Evolutionary conservation across 1,284 basidiomycete genomes (phyloP), one percentile per base, ranked within the genome.

Genomic region (Schizopora paradoxa): DNA sequence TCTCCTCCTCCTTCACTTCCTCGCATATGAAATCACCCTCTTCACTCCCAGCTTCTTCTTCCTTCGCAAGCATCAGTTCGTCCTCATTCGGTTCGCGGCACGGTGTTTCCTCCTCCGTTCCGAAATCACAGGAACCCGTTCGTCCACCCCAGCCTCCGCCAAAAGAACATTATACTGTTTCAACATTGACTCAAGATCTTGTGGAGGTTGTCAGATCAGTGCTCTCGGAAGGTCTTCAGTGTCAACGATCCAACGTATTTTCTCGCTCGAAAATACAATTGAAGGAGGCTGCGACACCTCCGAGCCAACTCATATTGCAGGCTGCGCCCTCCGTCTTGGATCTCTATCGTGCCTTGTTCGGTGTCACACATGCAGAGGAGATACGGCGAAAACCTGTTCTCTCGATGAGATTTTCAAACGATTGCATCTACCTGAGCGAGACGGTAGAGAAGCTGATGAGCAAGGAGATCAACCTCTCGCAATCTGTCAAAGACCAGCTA

Each of bases 331-430:
- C 86, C 25, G 70, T 85, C 2, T 71, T 95, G 37, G 91, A 94
- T 50, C 67, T 97, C 5, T 90, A 86, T 64, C 79, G 86, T 32
- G 89, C 86, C 0, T 66, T 94, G 25, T 84, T 88, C 61, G 90
- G 89, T n/a, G 75, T 86, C 5, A 72, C 74, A 33, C 84, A 83
- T 53, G 66, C 71, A 1, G 58, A 67, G 18, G 67, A 73, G 21
- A 64, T 91, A 29, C 58, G 65, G 11, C 65, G 73, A 27, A 73
- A 76, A 0, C 70, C 84, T 4, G 76, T 79, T 11, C 66, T 75
- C 22, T 70, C 77, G 1, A 84, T 97, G 74, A 79, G 85, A 42
- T 88, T 90, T 59, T 82, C 87, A 19, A 98, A 98, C 62, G 90
- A 96, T 54, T 91, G 85, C 55, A 61, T 75, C 21, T 92, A 86